Evolutionary conservation across 163 green algal species (phyloP).

Genomic region (Dunaliella salina): DNA sequence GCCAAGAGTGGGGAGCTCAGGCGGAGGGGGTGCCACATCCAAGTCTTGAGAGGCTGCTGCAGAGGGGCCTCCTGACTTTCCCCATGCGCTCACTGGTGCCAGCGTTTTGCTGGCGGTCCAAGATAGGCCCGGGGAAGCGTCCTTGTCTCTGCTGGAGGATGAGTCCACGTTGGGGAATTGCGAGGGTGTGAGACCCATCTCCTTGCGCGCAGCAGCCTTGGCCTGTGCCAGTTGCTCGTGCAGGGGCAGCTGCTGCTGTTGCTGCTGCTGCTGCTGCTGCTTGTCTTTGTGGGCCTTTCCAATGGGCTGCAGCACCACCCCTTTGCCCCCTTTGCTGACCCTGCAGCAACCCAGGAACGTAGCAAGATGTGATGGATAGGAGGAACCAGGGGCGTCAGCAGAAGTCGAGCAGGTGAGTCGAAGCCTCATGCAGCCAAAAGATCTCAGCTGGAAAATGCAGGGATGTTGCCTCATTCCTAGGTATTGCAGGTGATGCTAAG

Average conservation of each 20-base stretch:
- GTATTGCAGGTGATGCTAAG: too few species aligned
- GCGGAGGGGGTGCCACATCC: background rate
- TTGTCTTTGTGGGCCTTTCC: background rate
- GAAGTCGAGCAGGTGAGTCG: too few species aligned
- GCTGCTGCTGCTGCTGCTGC: constrained; percentile 10
- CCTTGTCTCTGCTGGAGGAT: background rate
- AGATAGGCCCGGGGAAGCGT: background rate
- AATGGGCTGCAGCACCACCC: background rate
- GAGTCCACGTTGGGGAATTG: background rate
- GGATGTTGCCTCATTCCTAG: too few species aligned
- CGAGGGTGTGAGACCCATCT: background rate
- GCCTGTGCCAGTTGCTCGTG: background rate
- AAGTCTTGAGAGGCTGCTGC: background rate
- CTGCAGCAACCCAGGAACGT: background rate
- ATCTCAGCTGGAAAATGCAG: too few species aligned
- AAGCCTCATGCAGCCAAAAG: too few species aligned
- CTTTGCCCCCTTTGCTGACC: background rate
- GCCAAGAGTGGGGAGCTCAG: background rate
- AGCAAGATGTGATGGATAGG: too few species aligned
- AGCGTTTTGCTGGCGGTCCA: background rate
- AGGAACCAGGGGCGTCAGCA: too few species aligned
- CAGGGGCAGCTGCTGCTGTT: background rate
- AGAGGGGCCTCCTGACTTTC: background rate
- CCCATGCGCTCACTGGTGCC: background rate
- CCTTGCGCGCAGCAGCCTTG: background rate